phyloP scores from a whole-genome alignment of 2,329 filamentous ascomycete species.

The Ophiostoma pallidulum region DNA sequence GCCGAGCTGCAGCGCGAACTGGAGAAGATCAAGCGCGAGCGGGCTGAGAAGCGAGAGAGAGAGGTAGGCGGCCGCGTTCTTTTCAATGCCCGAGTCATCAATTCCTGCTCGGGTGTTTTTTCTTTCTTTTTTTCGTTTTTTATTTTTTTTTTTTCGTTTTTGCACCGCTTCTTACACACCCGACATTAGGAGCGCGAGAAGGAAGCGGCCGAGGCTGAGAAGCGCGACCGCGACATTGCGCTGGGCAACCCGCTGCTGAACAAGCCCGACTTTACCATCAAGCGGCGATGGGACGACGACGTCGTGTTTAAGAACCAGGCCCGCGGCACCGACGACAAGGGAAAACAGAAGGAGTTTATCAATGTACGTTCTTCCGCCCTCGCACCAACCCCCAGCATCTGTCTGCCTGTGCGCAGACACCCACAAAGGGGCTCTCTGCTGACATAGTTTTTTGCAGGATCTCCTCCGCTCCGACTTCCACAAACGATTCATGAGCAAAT shows the following conservation, averaged over 20 bases:
- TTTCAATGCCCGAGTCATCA: too few species aligned
- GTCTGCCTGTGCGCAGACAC: too few species aligned
- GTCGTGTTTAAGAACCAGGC: conserved; percentile 99
- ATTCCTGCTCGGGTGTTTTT: too few species aligned
- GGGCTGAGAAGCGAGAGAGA: conserved; percentile 69
- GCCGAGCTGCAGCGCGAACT: conserved; percentile 86
- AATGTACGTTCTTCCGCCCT: conserved; percentile 55
- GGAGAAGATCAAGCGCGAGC: conserved; percentile 84
- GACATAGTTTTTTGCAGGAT: conserved; percentile 42
- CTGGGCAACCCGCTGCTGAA: conserved; percentile 89
- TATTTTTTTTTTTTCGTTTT: too few species aligned
- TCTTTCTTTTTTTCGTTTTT: too few species aligned
- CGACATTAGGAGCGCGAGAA: conserved; percentile 63
- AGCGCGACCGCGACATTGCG: conserved; percentile 80
- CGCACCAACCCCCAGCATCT: neutral
- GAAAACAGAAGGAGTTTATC: conserved; percentile 86
- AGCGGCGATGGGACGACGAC: conserved; percentile 93
- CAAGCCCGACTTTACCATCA: conserved; percentile 78
- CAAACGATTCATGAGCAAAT: conserved; percentile 84
- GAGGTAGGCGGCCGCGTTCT: conserved; percentile 37
- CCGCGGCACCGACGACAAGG: conserved; percentile 83
- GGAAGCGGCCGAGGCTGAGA: conserved; percentile 71
- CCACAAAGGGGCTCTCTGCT: neutral
- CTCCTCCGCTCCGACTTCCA: conserved; percentile 92
- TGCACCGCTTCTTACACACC: neutral